phyloP scores from a whole-genome alignment of 345 rosid species.

The Acer campestre region DNA sequence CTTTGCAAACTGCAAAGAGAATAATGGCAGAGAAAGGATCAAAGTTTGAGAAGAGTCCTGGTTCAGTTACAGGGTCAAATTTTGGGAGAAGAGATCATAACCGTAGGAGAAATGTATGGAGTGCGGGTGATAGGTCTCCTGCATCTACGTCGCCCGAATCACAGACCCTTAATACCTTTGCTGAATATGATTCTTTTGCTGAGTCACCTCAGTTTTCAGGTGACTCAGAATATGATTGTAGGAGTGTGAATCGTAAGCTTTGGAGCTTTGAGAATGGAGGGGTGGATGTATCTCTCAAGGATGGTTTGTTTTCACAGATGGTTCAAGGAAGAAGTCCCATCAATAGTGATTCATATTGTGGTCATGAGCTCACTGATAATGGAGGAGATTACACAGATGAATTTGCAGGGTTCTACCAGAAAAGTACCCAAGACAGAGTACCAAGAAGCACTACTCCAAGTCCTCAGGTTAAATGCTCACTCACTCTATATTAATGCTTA shows the following conservation, averaged over 20 bases:
- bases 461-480: slow-evolving; percentile 56
- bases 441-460: slow-evolving; percentile 61
- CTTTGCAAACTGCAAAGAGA: slow-evolving; percentile 75
- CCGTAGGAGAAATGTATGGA: slow-evolving; percentile 29
- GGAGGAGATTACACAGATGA: slow-evolving; percentile 42
- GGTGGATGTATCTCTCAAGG: slow-evolving; percentile 69
- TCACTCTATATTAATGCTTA: not conserved
- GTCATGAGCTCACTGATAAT: slow-evolving; percentile 32
- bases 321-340: slow-evolving; percentile 44
- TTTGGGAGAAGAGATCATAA: slow-evolving; percentile 42
- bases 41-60: slow-evolving; percentile 57
- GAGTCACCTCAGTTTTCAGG: slow-evolving; percentile 62
- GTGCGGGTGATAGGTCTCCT: slow-evolving; percentile 41
- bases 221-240: slow-evolving; percentile 41
- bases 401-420: slow-evolving; percentile 49
- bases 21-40: slow-evolving; percentile 53
- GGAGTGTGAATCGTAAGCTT: slow-evolving; percentile 69
- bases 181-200: slow-evolving; percentile 52
- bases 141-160: slow-evolving; percentile 80
- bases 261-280: slow-evolving; percentile 59
- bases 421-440: slow-evolving; percentile 44
- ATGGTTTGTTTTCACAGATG: slow-evolving; percentile 69
- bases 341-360: slow-evolving; percentile 38
- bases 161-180: slow-evolving; percentile 61
- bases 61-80: slow-evolving; percentile 72